Evolutionary conservation across 139 green algal genomes (phyloP).

Genomic region (Edaphochlamys debaryana): DNA sequence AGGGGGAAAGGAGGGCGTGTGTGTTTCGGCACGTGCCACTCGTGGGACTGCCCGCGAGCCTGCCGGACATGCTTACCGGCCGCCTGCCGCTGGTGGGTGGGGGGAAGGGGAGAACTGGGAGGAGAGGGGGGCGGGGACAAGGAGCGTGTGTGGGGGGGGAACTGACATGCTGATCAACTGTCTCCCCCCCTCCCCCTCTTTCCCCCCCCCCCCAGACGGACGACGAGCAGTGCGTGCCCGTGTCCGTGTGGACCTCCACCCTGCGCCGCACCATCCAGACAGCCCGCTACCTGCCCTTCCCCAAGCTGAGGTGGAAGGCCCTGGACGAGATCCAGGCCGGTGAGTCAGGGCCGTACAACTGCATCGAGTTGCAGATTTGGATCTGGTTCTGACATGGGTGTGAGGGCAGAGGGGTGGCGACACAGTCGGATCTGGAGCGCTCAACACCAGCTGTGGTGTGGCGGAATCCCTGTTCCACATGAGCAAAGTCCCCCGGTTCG

Average conservation of each 20-base stretch:
- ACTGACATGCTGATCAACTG: too few species aligned
- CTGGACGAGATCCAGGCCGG: constrained; percentile 68
- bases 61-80: constrained; percentile 76
- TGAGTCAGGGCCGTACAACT: neutral
- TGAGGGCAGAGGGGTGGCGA: too few species aligned
- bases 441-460: too few species aligned
- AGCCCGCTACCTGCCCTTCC: constrained; percentile 80
- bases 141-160: too few species aligned
- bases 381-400: too few species aligned
- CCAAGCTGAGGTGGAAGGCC: constrained; percentile 93
- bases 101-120: too few species aligned
- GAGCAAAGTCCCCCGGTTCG: too few species aligned
- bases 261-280: constrained; percentile 91
- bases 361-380: too few species aligned
- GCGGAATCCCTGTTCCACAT: too few species aligned
- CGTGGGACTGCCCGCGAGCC: constrained; percentile 41
- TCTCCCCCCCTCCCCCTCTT: neutral
- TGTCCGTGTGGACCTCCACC: constrained; percentile 94
- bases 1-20: too few species aligned
- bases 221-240: constrained; percentile 49
- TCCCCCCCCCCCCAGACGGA: neutral
- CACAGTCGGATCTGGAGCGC: too few species aligned
- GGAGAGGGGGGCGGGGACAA: too few species aligned
- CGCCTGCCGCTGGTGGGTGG: constrained; percentile 59
- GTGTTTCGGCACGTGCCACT: neutral